Evolutionary conservation across 2,329 filamentous ascomycete genomes (phyloP).

Genomic region (Emydomyces testavorans): DNA sequence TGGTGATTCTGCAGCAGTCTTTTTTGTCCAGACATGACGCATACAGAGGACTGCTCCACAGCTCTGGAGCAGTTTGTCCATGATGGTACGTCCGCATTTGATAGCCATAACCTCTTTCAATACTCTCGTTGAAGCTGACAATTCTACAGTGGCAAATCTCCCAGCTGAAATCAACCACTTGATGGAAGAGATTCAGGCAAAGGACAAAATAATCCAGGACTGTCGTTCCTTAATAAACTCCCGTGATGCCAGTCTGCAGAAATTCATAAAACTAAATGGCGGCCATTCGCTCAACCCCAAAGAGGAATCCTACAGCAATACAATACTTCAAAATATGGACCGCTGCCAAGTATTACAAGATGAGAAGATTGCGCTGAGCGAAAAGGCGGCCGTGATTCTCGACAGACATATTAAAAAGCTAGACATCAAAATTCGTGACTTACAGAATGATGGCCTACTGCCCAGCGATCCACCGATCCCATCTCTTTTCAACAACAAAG

Average conservation of each 20-base stretch:
- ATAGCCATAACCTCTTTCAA: not conserved
- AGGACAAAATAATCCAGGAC: slow-evolving; percentile 50
- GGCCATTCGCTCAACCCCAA: slow-evolving; percentile 52
- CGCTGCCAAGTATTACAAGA: slow-evolving; percentile 47
- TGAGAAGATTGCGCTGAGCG: slow-evolving; percentile 50
- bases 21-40: slow-evolving; percentile 30
- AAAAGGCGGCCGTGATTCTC: slow-evolving; percentile 49
- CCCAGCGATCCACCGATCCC: slow-evolving; percentile 49
- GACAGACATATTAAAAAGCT: slow-evolving; percentile 54
- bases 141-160: slow-evolving; percentile 40
- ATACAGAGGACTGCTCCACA: slow-evolving; percentile 50
- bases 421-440: slow-evolving; percentile 49
- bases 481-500: slow-evolving; percentile 42
- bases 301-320: slow-evolving; percentile 49
- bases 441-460: slow-evolving; percentile 49
- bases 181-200: slow-evolving; percentile 56
- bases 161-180: slow-evolving; percentile 54
- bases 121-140: slow-evolving; percentile 10
- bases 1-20: no score
- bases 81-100: slow-evolving; percentile 39
- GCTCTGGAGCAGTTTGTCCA: slow-evolving; percentile 56
- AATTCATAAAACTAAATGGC: slow-evolving; percentile 53
- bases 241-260: slow-evolving; percentile 51
- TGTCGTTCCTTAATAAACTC: slow-evolving; percentile 45
- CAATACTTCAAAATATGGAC: slow-evolving; percentile 48